A percentile compares a stretch with the other conserved stretches of the same genome.
Conservation (phyloP, 2,329 filamentous ascomycete genomes). For the Ceratocystis eucalypticola region DNA sequence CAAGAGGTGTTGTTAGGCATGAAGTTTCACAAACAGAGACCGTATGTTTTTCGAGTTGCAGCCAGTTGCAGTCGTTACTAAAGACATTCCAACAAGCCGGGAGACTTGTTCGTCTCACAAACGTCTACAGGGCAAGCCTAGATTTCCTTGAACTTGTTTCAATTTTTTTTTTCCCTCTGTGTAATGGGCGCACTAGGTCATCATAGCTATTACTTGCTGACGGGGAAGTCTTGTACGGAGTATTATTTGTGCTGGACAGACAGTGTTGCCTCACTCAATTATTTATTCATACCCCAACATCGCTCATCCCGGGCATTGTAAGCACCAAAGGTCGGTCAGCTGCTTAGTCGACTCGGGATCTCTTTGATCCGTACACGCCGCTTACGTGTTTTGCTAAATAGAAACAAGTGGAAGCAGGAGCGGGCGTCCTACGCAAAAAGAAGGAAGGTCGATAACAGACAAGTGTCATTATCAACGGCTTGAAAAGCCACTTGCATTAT, state of each 20-base stretch:
- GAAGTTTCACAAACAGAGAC: background rate
- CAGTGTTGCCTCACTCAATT: background rate
- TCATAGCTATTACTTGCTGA: too few relatives aligned
- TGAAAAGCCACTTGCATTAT: background rate
- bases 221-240: too few relatives aligned
- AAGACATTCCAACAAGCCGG: background rate
- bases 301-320: background rate
- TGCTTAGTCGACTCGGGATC: background rate
- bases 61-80: background rate
- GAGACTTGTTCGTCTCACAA: too few relatives aligned
- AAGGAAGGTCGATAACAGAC: too few relatives aligned
- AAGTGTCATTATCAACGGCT: background rate
- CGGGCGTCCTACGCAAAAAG: too few relatives aligned
- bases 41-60: background rate
- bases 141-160: too few relatives aligned
- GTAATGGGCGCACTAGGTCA: too few relatives aligned
- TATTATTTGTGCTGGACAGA: too few relatives aligned
- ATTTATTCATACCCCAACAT: background rate
- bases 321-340: slow-evolving; percentile 4
- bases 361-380: background rate
- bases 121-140: too few relatives aligned
- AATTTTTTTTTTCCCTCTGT: too few relatives aligned
- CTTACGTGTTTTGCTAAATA: background rate
- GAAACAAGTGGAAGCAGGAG: background rate
- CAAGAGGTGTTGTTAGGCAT: slow-evolving; percentile 1